Conservation (phyloP, 1,284 basidiomycete genomes). For the Inonotus obliquus region DNA sequence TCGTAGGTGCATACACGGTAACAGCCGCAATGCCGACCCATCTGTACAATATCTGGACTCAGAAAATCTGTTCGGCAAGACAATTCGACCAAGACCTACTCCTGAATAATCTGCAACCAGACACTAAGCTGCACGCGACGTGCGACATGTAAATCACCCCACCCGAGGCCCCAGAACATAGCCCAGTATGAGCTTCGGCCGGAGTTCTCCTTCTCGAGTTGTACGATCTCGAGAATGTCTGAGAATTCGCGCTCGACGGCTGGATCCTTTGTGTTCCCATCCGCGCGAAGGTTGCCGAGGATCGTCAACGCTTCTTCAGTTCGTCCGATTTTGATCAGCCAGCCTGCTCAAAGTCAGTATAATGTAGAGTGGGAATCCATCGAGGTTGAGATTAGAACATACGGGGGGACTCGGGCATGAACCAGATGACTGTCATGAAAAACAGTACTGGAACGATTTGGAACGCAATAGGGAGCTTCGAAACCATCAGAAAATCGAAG, state of each 20-base stretch:
- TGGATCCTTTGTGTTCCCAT: slow-evolving; percentile 20
- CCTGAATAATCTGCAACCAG: slow-evolving; percentile 48
- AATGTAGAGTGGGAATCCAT: neutral
- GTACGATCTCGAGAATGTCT: slow-evolving; percentile 40
- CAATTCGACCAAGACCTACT: slow-evolving; percentile 28
- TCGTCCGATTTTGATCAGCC: slow-evolving; percentile 49
- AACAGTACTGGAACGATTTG: slow-evolving; percentile 42
- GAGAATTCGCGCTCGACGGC: slow-evolving; percentile 29
- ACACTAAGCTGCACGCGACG: slow-evolving; percentile 43
- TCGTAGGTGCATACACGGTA: slow-evolving; percentile 46
- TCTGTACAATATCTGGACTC: slow-evolving; percentile 19
- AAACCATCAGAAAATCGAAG: neutral
- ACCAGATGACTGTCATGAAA: slow-evolving; percentile 33
- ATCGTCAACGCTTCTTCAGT: slow-evolving; percentile 41
- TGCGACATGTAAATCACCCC: slow-evolving; percentile 40
- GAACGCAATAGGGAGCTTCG: slow-evolving; percentile 44
- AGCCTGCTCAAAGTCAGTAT: slow-evolving; percentile 22
- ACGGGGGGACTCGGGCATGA: slow-evolving; percentile 50
- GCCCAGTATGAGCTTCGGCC: slow-evolving; percentile 41
- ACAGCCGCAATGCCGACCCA: slow-evolving; percentile 51
- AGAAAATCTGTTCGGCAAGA: too few species aligned
- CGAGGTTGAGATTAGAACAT: neutral
- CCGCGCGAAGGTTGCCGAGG: slow-evolving; percentile 30
- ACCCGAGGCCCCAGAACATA: slow-evolving; percentile 44
- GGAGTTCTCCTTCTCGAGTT: slow-evolving; percentile 38